Evolutionary conservation across 805 yeast species (phyloP), one percentile per base, ranked within the genome.

Genomic region (Lipomyces spencermartinsiae): DNA sequence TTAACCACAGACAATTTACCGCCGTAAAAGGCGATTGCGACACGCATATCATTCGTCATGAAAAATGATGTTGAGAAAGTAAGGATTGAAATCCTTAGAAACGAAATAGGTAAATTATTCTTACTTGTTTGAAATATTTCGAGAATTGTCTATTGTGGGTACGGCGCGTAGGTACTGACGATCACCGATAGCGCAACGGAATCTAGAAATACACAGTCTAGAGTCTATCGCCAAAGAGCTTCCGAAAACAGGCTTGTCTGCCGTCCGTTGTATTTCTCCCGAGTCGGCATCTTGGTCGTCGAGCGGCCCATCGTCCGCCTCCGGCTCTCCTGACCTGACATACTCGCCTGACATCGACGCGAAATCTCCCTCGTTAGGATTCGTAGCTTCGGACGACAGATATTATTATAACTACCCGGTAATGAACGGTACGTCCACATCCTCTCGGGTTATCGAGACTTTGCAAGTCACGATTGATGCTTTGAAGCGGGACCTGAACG

Each of bases 381-480:
- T 57, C 59, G 56, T 10, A 12, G 10, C 39, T 4, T 12, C 58
- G 31, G 64, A 54, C 14, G 16, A n/a, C 35, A n/a, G 59, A 31
- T 37, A 53, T 35, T 37, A 34, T n/a, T 53, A 61, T 34, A 22
- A 39, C 34, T 53, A 53, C 56, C 16, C 62, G n/a, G 63, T 5
- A 39, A 46, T 51, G 57, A 29, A 12, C 19, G 57, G 31, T 16
- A 34, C 10, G 39, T 19, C 62, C 12, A 51, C 65, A 12, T 62
- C 65, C 3, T 62, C 64, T 14, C 62, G 63, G 37, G 67, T 63
- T 34, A 83, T 84, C 61, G 85, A 82, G 58, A 73, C 79, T 1
- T 73, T 85, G 10, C 86, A 84, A 61, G 73, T 74, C 10, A 80
- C 82, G 63, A 85, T 88, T 39, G 92, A 88, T 74, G 79, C 83